These are phyloP conservation scores for Gossypium schwendimanii DNA, from an alignment of 441 rosid genomes.

Conservation along the genomic window DNA sequence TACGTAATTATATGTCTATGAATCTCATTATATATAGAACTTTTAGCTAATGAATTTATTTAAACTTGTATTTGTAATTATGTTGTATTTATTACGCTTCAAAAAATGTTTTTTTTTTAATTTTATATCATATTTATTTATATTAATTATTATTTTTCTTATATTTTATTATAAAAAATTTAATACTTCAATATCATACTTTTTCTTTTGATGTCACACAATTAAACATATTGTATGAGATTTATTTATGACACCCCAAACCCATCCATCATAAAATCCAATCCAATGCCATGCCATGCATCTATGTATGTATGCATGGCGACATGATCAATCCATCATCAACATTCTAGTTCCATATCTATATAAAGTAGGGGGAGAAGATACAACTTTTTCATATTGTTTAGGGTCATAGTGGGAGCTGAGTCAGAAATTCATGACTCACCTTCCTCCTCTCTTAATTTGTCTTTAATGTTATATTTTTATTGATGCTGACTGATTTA, in stretches of 20 bases:
- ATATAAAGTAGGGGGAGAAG: background rate
- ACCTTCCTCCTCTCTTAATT: constrained; percentile 11
- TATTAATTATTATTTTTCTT: no score
- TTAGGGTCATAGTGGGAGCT: constrained; percentile 30
- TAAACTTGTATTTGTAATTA: no score
- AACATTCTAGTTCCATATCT: background rate
- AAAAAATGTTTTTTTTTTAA: no score
- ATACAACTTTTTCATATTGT: background rate
- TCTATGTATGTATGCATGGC: constrained; percentile 4
- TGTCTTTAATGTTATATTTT: background rate
- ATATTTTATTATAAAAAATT: background rate
- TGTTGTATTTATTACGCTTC: no score
- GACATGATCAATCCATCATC: background rate
- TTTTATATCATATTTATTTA: no score
- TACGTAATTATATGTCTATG: no score
- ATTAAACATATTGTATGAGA: background rate
- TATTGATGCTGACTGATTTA: background rate
- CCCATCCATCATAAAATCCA: background rate
- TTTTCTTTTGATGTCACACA: background rate
- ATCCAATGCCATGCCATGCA: background rate
- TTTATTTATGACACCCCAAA: background rate
- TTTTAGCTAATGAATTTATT: no score
- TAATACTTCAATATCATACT: background rate
- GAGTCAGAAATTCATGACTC: constrained; percentile 41
- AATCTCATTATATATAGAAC: no score